Base-by-base conservation (phyloP, 768 basidiomycete species). In the Boletus vinaceobasis region DNA sequence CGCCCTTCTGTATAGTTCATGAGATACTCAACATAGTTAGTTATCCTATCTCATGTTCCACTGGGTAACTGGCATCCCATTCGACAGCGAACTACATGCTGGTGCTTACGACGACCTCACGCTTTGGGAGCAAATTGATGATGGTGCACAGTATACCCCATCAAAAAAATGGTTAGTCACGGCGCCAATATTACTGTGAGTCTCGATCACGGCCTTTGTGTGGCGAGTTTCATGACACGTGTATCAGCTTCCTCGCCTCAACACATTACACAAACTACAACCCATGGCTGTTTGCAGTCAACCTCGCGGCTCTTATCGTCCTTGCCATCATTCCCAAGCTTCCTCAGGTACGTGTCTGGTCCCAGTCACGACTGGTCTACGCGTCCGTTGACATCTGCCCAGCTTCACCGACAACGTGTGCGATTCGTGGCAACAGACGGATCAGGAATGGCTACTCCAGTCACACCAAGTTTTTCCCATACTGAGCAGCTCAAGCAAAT, bases 111-210 rank as follows among this genome's bases (percentile, higher is more conserved):
- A 98, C 70, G 93, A 98, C 64, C 81, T 98, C 45, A 98, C 97
- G 0, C 77, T 99, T 31, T 99, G 97, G 97, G 97, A 99, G 68
- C 97, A 99, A 78, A 99, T 99, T 47, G 97, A 99, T 71, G 89
- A 91, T 47, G 97, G 97, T 37, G 97, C 95, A 1, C 97, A 98
- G 66, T 97, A 98, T 73, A 99, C 97, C 6, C 97, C 97, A 1
- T 87, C 97, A 6, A 97, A 93, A 77, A 99, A 99, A 70, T 98
- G 94, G 93, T 77, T 99, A 29, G 81, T 97, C 56, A 84, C 83
- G 50, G 86, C 94, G 8, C 97, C 97, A 0, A 87, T 98, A 60
- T 79, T 80, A 36, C 77, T 99, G 97, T 98, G 64, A 68, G 93
- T 75, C 8, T 43, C 15, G 2, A 8, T 52, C 36, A 44, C 43